phyloP scores from a whole-genome alignment of 1,284 basidiomycete species.

The Rhodotorula sp. region DNA sequence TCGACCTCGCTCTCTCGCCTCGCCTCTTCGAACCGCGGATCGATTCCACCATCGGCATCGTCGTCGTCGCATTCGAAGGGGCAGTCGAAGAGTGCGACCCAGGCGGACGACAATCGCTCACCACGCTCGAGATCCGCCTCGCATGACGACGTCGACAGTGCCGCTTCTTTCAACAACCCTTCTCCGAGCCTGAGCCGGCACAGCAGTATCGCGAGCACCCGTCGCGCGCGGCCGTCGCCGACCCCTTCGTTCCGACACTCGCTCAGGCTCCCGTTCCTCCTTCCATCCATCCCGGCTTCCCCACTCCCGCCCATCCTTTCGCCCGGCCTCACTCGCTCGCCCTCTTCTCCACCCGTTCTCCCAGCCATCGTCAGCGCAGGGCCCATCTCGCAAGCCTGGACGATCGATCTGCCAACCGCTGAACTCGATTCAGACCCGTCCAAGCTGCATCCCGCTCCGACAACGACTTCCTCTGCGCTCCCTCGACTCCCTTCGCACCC shows the following conservation, averaged over 20 bases:
- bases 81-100: not conserved
- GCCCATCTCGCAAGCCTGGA: not conserved
- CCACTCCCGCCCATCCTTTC: conserved; percentile 21
- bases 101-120: too few relatives aligned
- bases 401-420: not conserved
- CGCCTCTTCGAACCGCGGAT: conserved; percentile 3
- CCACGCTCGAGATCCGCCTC: too few relatives aligned
- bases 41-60: not conserved
- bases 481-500: not conserved
- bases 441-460: not conserved
- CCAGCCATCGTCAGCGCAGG: conserved; percentile 5
- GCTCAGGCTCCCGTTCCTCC: conserved; percentile 18
- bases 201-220: not conserved
- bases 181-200: not conserved
- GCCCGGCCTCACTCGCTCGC: conserved; percentile 18
- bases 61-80: not conserved
- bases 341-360: conserved; percentile 24
- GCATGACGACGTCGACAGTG: too few relatives aligned
- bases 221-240: not conserved
- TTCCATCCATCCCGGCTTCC: conserved; percentile 26
- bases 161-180: not conserved
- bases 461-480: not conserved
- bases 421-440: not conserved
- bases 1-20: conserved; percentile 14
- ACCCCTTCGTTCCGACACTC: conserved; percentile 12